Evolutionary conservation across 495 filamentous ascomycete genomes (phyloP).

Genomic region (Pseudevernia furfuracea): DNA sequence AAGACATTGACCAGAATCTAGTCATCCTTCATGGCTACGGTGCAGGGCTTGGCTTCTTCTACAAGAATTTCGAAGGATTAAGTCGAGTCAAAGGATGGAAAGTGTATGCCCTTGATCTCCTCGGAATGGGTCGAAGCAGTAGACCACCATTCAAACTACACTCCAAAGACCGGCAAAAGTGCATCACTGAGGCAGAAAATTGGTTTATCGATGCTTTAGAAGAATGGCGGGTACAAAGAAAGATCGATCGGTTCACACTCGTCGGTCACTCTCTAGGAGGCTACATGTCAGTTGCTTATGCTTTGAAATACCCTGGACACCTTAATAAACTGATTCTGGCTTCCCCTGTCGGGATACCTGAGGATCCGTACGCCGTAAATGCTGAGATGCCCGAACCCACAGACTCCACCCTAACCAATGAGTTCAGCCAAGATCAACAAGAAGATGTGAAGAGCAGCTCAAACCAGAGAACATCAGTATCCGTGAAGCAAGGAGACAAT

Average conservation of each 20-base stretch:
- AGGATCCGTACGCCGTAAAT: constrained; percentile 84
- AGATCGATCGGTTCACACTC: constrained; percentile 87
- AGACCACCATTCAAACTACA: constrained; percentile 76
- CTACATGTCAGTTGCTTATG: constrained; percentile 89
- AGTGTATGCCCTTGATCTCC: constrained; percentile 81
- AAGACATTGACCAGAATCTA: constrained; percentile 70
- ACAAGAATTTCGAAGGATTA: constrained; percentile 89
- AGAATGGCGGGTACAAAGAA: constrained; percentile 83
- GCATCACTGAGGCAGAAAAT: constrained; percentile 83
- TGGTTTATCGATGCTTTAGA: constrained; percentile 97
- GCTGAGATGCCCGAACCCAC: constrained; percentile 71
- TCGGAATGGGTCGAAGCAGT: constrained; percentile 88
- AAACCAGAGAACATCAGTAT: constrained; percentile 25
- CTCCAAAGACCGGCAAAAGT: constrained; percentile 69
- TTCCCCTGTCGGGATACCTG: constrained; percentile 88
- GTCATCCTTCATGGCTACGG: constrained; percentile 98
- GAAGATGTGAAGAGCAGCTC: constrained; percentile 40
- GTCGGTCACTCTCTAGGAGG: constrained; percentile 90
- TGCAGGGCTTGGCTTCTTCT: constrained; percentile 92
- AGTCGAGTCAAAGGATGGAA: constrained; percentile 75
- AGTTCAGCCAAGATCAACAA: constrained; percentile 68
- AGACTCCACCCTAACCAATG: constrained; percentile 59
- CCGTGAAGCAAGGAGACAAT: constrained; percentile 41
- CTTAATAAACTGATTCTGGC: constrained; percentile 93
- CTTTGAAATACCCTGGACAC: constrained; percentile 88